phyloP scores from a whole-genome alignment of 1,139 yeast species.

The Yamadazyma triangularis region DNA sequence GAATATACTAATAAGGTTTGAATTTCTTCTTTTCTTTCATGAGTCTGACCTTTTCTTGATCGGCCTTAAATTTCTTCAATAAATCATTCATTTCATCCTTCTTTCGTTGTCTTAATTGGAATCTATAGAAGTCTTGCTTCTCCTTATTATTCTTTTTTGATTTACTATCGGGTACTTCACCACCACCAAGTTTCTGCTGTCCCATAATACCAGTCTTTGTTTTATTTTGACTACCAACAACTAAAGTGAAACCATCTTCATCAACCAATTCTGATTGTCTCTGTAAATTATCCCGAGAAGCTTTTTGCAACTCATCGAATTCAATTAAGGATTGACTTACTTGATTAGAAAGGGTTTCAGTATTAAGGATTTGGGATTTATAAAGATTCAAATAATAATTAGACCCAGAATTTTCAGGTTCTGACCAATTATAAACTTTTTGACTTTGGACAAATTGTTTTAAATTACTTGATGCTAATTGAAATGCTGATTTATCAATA shows the following conservation, averaged over 20 bases:
- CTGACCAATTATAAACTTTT: constrained; percentile 30
- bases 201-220: constrained; percentile 67
- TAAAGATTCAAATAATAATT: constrained; percentile 24
- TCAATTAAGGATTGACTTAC: constrained; percentile 60
- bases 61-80: constrained; percentile 77
- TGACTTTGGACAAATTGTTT: constrained; percentile 37
- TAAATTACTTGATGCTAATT: constrained; percentile 59
- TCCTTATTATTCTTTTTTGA: constrained; percentile 64
- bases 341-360: constrained; percentile 39
- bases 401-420: constrained; percentile 20
- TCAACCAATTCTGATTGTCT: constrained; percentile 62
- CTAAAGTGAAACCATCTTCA: constrained; percentile 91
- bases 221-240: constrained; percentile 81
- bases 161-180: constrained; percentile 42
- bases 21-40: constrained; percentile 81
- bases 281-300: constrained; percentile 55
- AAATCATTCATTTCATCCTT: constrained; percentile 89
- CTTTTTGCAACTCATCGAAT: constrained; percentile 70
- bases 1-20: constrained; percentile 83
- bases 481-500: constrained; percentile 70
- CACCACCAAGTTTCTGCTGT: constrained; percentile 39
- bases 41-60: constrained; percentile 76
- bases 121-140: constrained; percentile 88
- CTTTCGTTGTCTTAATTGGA: constrained; percentile 91
- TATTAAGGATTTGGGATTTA: constrained; percentile 37